These are phyloP conservation scores for Alnus glutinosa DNA, from an alignment of 306 rosid species.

Conservation along the genomic window DNA sequence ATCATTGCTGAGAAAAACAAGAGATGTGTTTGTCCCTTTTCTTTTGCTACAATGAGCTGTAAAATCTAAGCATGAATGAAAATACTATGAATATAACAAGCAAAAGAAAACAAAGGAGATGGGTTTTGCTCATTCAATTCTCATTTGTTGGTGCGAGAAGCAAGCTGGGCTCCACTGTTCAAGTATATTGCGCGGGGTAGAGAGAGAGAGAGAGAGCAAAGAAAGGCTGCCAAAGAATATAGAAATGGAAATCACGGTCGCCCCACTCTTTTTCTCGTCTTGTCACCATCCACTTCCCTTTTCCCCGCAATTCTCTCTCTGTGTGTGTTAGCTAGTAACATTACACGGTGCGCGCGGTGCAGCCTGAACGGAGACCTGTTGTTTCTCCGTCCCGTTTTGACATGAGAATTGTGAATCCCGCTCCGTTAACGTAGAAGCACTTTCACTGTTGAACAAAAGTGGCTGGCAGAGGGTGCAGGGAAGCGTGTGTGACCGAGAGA, in stretches of 20 bases:
- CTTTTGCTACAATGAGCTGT: conserved; percentile 17
- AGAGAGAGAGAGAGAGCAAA: conserved; percentile 16
- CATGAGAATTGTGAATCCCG: not conserved
- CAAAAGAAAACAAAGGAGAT: conserved; percentile 35
- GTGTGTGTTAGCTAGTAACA: conserved; percentile 1
- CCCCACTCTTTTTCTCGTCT: conserved; percentile 60
- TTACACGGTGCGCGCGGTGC: not conserved
- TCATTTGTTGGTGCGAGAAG: conserved; percentile 37
- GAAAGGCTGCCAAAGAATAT: conserved; percentile 87
- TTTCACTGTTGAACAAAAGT: conserved; percentile 1
- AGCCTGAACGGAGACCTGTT: conserved; percentile 24
- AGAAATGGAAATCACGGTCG: conserved; percentile 84
- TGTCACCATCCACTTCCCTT: conserved; percentile 71
- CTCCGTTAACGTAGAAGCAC: conserved; percentile 4
- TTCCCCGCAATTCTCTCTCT: conserved; percentile 74
- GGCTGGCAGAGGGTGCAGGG: not conserved
- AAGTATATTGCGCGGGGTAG: not conserved
- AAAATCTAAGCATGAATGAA: conserved; percentile 14
- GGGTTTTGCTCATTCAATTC: conserved; percentile 13
- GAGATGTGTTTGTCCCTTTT: not conserved
- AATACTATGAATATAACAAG: conserved; percentile 18
- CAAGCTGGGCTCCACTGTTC: conserved; percentile 53
- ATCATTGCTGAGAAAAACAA: not conserved
- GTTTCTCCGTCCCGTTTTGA: conserved; percentile 31
- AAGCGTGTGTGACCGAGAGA: not conserved